Percentiles rank a stretch among this genome's conserved stretches.
phyloP scores from a whole-genome alignment of 495 filamentous ascomycete genomes.

The Xeromyces bisporus region DNA sequence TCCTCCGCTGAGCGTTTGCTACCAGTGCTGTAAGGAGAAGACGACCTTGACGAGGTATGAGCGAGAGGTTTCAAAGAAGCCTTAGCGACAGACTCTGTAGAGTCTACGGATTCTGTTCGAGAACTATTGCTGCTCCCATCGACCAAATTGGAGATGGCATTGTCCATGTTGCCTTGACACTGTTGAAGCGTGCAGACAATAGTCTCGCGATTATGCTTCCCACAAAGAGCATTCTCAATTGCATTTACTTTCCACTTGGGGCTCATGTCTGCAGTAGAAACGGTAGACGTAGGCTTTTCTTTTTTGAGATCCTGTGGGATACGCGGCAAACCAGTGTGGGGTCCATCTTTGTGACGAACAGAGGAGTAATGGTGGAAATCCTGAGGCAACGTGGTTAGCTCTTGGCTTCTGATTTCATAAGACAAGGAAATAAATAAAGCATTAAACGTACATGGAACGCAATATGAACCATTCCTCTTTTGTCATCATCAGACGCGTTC shows the following conservation, averaged over 20 bases:
- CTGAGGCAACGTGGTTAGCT: slow-evolving; percentile 19
- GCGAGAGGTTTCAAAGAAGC: slow-evolving; percentile 21
- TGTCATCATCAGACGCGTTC: slow-evolving; percentile 25
- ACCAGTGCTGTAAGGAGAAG: slow-evolving; percentile 29
- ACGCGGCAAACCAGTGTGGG: slow-evolving; percentile 38
- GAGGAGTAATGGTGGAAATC: slow-evolving; percentile 63
- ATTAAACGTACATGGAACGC: slow-evolving; percentile 48
- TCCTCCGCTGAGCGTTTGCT: slow-evolving; percentile 34
- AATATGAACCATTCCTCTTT: slow-evolving; percentile 37
- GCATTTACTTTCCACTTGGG: slow-evolving; percentile 46
- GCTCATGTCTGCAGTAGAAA: slow-evolving; percentile 9
- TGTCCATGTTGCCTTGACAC: slow-evolving; percentile 42
- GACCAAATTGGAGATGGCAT: slow-evolving; percentile 40
- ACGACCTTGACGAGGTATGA: slow-evolving; percentile 23
- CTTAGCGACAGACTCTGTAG: no score
- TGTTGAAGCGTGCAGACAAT: slow-evolving; percentile 42
- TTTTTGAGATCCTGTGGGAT: slow-evolving; percentile 12
- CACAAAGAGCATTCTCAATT: slow-evolving; percentile 40
- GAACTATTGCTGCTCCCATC: slow-evolving; percentile 27
- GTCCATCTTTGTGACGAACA: slow-evolving; percentile 43
- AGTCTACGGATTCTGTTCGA: slow-evolving; percentile 10
- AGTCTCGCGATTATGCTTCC: slow-evolving; percentile 32
- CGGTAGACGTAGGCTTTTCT: slow-evolving; percentile 3
- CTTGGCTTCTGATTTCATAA: no score
- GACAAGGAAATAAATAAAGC: slow-evolving; percentile 2